These are phyloP conservation scores for Pichia heedii DNA, from an alignment of 805 yeast genomes.

Conservation along the genomic window DNA sequence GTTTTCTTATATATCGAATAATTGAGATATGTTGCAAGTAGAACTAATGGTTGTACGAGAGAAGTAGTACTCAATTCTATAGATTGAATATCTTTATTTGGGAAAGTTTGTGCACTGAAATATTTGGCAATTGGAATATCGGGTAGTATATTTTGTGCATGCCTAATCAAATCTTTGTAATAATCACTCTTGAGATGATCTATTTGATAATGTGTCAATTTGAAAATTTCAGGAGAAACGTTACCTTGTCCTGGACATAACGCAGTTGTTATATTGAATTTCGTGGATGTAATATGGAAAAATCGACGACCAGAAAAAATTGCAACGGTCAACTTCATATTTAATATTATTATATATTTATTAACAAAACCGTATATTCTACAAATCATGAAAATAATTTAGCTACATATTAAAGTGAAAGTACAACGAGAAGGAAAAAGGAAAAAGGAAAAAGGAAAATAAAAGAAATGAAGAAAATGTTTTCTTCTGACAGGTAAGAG, in stretches of 20 bases:
- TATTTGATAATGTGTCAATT: conserved; percentile 8
- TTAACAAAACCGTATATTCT: too few relatives aligned
- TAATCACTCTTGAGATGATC: background rate
- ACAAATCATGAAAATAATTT: too few relatives aligned
- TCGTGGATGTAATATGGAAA: background rate
- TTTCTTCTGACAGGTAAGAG: too few relatives aligned
- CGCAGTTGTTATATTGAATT: conserved; percentile 4
- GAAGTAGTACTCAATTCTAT: conserved; percentile 5
- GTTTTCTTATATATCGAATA: conserved; percentile 12
- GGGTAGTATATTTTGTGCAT: conserved; percentile 2
- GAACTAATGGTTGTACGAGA: conserved; percentile 11
- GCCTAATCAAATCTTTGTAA: background rate
- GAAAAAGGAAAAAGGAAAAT: too few relatives aligned
- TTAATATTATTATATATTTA: too few relatives aligned
- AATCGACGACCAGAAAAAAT: too few relatives aligned
- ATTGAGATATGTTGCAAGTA: conserved; percentile 18
- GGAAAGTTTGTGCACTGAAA: conserved; percentile 8
- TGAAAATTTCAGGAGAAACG: conserved; percentile 10
- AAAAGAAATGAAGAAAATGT: too few relatives aligned
- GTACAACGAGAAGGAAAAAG: too few relatives aligned
- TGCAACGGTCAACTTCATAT: too few relatives aligned
- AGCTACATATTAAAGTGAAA: too few relatives aligned
- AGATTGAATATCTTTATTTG: background rate
- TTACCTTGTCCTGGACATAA: conserved; percentile 29
- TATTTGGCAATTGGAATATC: conserved; percentile 13